A percentile compares a stretch with the other conserved stretches of the same genome.
Evolutionary conservation across 306 rosid genomes (phyloP).

Genomic region (Fagus sylvatica): DNA sequence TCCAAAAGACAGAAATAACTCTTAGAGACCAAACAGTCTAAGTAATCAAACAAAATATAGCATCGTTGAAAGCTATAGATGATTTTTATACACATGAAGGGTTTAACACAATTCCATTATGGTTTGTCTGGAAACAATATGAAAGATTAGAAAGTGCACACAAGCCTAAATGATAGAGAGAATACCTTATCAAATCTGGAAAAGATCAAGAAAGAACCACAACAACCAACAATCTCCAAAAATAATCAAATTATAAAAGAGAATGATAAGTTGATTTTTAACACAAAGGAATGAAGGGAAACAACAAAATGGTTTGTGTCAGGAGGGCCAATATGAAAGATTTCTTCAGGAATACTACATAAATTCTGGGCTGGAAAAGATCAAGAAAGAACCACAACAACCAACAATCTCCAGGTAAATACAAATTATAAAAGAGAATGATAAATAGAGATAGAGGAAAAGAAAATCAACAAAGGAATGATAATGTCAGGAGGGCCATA

Average conservation of each 20-base stretch:
- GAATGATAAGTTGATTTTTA: not conserved
- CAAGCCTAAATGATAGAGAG: too few relatives aligned
- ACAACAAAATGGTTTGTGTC: not conserved
- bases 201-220: not conserved
- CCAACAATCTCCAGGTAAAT: not conserved
- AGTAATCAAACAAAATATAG: constrained; percentile 23
- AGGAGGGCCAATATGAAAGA: not conserved
- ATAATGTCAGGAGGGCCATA: not conserved
- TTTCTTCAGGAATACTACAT: not conserved
- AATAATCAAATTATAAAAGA: not conserved
- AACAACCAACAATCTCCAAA: not conserved
- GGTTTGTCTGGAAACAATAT: not conserved
- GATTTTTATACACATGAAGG: not conserved
- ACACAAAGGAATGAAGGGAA: too few relatives aligned
- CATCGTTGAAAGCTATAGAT: constrained; percentile 1
- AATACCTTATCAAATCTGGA: not conserved
- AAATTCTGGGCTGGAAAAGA: not conserved
- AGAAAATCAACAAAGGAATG: not conserved
- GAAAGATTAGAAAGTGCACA: too few relatives aligned
- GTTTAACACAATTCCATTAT: too few relatives aligned
- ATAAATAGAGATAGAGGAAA: not conserved
- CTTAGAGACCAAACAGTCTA: constrained; percentile 22
- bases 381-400: not conserved
- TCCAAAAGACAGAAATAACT: constrained; percentile 15
- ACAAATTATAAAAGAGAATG: not conserved